These are phyloP conservation scores for Pharnaceum exiguum DNA, from an alignment of 148 eudicot genomes.

Conservation along the genomic window DNA sequence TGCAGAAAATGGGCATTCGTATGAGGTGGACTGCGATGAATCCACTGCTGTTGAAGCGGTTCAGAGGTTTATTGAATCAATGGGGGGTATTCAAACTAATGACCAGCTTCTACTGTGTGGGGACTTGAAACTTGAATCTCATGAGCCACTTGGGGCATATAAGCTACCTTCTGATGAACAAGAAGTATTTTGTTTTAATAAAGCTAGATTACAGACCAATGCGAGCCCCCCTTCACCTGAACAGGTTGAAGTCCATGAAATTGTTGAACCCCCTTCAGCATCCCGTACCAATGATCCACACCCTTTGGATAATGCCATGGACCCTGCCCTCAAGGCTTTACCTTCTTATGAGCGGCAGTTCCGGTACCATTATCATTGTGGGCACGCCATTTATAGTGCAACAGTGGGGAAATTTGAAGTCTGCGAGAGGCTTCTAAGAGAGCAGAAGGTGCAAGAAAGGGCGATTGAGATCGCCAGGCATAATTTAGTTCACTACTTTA, in stretches of 20 bases:
- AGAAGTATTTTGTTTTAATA: conserved; percentile 77
- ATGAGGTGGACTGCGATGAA: conserved; percentile 72
- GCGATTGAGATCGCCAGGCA: conserved; percentile 92
- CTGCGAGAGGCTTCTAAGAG: conserved; percentile 61
- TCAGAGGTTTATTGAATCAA: conserved; percentile 55
- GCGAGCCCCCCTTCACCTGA: conserved; percentile 65
- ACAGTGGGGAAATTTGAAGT: conserved; percentile 39
- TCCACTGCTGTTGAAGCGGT: conserved; percentile 62
- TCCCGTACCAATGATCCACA: conserved; percentile 52
- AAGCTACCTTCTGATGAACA: conserved; percentile 71
- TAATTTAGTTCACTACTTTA: conserved; percentile 70
- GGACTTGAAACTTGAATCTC: conserved; percentile 75
- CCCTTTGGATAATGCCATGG: conserved; percentile 79
- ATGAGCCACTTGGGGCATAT: conserved; percentile 58
- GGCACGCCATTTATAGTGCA: conserved; percentile 60
- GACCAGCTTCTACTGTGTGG: conserved; percentile 87
- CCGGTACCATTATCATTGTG: conserved; percentile 80
- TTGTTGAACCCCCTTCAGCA: conserved; percentile 49
- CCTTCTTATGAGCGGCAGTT: conserved; percentile 93
- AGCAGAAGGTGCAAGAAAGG: conserved; percentile 90
- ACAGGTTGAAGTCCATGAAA: conserved; percentile 42
- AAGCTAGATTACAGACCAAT: conserved; percentile 71
- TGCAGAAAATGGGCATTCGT: conserved; percentile 93
- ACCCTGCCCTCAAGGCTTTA: conserved; percentile 90
- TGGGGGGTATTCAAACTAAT: conserved; percentile 52